A percentile compares a stretch with the other conserved stretches of the same genome.
Conservation (phyloP, 148 eudicot species). For the Amaranthus hypochondriacus region DNA sequence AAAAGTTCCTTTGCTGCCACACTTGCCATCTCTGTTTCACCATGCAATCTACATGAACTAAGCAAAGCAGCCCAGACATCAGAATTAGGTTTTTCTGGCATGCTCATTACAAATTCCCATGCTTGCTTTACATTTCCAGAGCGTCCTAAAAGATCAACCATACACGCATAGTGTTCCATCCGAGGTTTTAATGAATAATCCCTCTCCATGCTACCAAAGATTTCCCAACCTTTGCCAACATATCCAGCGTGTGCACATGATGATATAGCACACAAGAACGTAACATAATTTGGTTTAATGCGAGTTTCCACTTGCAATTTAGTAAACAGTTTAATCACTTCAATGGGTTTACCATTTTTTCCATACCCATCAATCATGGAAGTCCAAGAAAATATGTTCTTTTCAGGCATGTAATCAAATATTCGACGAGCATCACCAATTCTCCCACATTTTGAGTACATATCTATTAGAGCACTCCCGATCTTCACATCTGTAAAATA, state of each 20-base stretch:
- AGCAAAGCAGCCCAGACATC: constrained; percentile 95
- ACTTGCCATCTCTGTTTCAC: constrained; percentile 68
- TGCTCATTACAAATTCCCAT: constrained; percentile 52
- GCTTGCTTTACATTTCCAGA: constrained; percentile 64
- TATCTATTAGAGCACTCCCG: constrained; percentile 87
- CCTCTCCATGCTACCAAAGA: constrained; percentile 67
- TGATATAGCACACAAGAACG: constrained; percentile 72
- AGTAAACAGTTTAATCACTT: constrained; percentile 58
- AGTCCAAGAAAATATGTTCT: constrained; percentile 86
- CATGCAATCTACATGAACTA: constrained; percentile 71
- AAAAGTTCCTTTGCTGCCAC: constrained; percentile 68
- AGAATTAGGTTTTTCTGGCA: constrained; percentile 78
- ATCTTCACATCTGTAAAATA: constrained; percentile 51
- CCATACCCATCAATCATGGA: constrained; percentile 97
- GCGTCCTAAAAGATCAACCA: constrained; percentile 89
- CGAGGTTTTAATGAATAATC: constrained; percentile 63
- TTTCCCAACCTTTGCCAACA: constrained; percentile 58
- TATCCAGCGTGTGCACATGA: constrained; percentile 87
- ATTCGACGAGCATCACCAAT: constrained; percentile 59
- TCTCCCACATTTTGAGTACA: constrained; percentile 83
- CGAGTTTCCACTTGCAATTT: constrained; percentile 37
- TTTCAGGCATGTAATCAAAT: constrained; percentile 64
- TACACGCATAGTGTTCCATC: constrained; percentile 94
- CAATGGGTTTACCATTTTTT: constrained; percentile 64
- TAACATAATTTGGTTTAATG: constrained; percentile 58